Evolutionary conservation across 2,329 filamentous ascomycete species (phyloP).

Genomic region (Aspergillus pseudonomiae): DNA sequence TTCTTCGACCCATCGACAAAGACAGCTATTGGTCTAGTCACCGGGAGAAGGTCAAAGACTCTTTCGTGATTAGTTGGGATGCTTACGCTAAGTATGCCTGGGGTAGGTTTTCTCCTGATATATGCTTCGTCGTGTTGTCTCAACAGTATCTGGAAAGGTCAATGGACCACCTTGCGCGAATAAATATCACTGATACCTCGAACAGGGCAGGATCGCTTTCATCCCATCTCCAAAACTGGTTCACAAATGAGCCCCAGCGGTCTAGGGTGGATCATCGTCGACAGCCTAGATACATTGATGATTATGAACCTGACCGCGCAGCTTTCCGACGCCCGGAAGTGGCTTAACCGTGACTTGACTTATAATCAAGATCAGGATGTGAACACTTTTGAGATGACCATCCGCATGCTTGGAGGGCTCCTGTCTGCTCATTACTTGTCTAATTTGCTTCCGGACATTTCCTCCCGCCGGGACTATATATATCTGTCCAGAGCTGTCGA

Average conservation of each 20-base stretch:
- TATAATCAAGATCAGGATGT: constrained; percentile 27
- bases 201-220: constrained; percentile 12
- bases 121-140: neutral
- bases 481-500: constrained; percentile 95
- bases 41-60: no score
- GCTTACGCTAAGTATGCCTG: no score
- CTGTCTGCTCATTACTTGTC: constrained; percentile 27
- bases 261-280: constrained; percentile 26
- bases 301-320: constrained; percentile 24
- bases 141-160: neutral
- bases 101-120: constrained; percentile 32
- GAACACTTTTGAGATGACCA: constrained; percentile 33
- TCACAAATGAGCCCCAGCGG: constrained; percentile 24
- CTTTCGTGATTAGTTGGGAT: no score
- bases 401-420: constrained; percentile 32
- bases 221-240: constrained; percentile 21
- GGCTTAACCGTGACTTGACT: constrained; percentile 15
- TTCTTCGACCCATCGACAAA: no score
- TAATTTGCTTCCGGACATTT: constrained; percentile 16
- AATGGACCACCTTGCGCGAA: neutral
- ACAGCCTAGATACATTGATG: constrained; percentile 25
- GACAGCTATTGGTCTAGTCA: no score
- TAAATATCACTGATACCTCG: neutral
- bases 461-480: constrained; percentile 73
- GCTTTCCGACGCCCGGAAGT: constrained; percentile 20